Conservation (phyloP, 345 rosid genomes). For the Citrus sinensis region DVS_A1.0 CM039166.1:957001-957500, state of each 20-base stretch:
- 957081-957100: constrained; percentile 18
- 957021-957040: constrained; percentile 72
- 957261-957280: too few relatives aligned
- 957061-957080: constrained; percentile 46
- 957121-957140: background rate
- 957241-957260: background rate
- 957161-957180: background rate
- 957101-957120: background rate
- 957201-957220: constrained; percentile 11
- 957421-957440: too few relatives aligned
- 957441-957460: background rate
- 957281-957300: too few relatives aligned
- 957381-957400: too few relatives aligned
- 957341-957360: too few relatives aligned
- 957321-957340: too few relatives aligned
- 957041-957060: constrained; percentile 52
- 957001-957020: constrained; percentile 43
- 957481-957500: background rate
- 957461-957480: background rate
- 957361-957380: too few relatives aligned
- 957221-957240: background rate
- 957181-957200: background rate
- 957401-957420: too few relatives aligned
- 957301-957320: too few relatives aligned
- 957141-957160: constrained; percentile 16